phyloP scores from a whole-genome alignment of 257 asterid species.

The Solanum pinnatisectum region DNA sequence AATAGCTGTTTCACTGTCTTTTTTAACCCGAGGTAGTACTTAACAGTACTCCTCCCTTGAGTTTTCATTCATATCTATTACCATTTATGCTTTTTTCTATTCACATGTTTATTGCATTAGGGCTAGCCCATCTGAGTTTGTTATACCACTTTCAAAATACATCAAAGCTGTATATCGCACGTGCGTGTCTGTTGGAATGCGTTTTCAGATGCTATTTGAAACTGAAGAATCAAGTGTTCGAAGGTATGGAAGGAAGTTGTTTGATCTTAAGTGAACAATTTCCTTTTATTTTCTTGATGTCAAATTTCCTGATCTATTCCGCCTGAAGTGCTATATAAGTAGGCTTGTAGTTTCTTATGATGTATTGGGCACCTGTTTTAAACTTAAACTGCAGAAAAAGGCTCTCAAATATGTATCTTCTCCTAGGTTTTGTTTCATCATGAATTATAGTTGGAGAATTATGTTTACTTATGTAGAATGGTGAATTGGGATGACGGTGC shows the following conservation, averaged over 20 bases:
- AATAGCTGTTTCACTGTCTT: slow-evolving; percentile 94
- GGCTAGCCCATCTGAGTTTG: slow-evolving; percentile 96
- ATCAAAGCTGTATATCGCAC: slow-evolving; percentile 87
- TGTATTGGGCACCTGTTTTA: background rate
- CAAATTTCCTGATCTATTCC: background rate
- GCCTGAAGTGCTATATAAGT: background rate
- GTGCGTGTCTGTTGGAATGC: slow-evolving; percentile 94
- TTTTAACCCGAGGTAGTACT: slow-evolving; percentile 69
- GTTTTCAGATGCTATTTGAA: slow-evolving; percentile 92
- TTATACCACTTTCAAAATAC: slow-evolving; percentile 83
- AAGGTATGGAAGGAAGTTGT: slow-evolving; percentile 36
- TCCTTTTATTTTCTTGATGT: background rate
- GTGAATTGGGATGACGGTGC: background rate
- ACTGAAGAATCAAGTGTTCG: slow-evolving; percentile 99
- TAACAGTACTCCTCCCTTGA: background rate
- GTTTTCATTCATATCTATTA: background rate
- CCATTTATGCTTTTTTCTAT: background rate
- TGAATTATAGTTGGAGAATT: background rate
- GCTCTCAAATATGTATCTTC: background rate
- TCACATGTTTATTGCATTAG: slow-evolving; percentile 30
- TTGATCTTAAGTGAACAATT: background rate
- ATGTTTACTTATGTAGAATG: background rate
- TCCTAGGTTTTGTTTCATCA: background rate
- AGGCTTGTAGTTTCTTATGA: background rate
- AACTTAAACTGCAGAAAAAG: background rate